Evolutionary conservation across 2,329 filamentous ascomycete genomes (phyloP).

Genomic region (Exophiala calicioides): DNA sequence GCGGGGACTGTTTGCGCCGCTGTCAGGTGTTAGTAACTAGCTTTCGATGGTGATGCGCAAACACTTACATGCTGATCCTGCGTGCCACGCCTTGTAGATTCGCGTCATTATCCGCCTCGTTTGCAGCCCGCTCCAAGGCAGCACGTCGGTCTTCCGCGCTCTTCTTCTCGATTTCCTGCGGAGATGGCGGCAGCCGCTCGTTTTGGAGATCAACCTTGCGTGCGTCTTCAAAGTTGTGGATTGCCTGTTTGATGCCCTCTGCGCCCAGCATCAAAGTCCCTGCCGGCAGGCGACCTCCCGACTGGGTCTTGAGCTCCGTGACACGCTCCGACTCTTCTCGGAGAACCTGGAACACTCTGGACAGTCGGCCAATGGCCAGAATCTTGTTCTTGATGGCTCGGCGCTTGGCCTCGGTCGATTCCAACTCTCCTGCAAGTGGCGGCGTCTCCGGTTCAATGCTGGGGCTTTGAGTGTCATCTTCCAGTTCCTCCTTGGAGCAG

Average conservation of each 20-base stretch:
- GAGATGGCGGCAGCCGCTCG: conserved; percentile 85
- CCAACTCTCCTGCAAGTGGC: conserved; percentile 68
- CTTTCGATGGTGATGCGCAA: not conserved
- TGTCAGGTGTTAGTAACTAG: conserved; percentile 23
- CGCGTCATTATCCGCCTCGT: conserved; percentile 89
- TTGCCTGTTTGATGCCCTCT: conserved; percentile 98
- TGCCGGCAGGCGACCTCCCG: conserved; percentile 86
- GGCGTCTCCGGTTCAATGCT: conserved; percentile 74
- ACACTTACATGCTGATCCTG: conserved; percentile 90
- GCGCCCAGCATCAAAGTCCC: conserved; percentile 97
- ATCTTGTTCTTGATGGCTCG: conserved; percentile 99
- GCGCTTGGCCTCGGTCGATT: conserved; percentile 90
- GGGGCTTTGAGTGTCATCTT: conserved; percentile 76
- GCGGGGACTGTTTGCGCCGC: conserved; percentile 27
- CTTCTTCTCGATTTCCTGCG: conserved; percentile 85
- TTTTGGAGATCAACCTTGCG: conserved; percentile 97
- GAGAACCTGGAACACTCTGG: conserved; percentile 96
- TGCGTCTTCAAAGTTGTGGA: conserved; percentile 94
- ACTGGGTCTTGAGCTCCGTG: conserved; percentile 95
- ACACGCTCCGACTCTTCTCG: conserved; percentile 96
- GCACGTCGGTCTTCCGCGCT: conserved; percentile 78
- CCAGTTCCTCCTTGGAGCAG: conserved; percentile 97
- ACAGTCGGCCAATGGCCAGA: conserved; percentile 91
- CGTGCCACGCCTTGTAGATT: conserved; percentile 83
- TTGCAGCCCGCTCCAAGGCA: conserved; percentile 75